These are phyloP conservation scores for Exophiala xenobiotica DNA, from an alignment of 2,329 filamentous ascomycete species.

Conservation along the genomic window DNA sequence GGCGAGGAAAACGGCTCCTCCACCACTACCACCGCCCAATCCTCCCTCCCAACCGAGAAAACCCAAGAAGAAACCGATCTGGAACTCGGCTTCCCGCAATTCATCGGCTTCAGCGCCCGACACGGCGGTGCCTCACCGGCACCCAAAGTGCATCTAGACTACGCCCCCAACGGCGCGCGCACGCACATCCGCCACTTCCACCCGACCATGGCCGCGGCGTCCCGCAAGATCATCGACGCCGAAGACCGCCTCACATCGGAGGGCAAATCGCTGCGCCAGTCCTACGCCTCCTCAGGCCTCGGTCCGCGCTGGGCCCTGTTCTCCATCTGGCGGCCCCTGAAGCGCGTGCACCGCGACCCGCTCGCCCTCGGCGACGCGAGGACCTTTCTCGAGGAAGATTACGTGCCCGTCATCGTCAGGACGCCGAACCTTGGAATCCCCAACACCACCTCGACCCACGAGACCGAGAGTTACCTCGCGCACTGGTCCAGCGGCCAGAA, in stretches of 20 bases:
- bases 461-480: constrained; percentile 22
- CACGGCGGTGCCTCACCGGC: constrained; percentile 30
- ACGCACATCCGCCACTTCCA: constrained; percentile 33
- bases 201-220: constrained; percentile 22
- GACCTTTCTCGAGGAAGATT: constrained; percentile 24
- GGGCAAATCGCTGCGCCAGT: constrained; percentile 21
- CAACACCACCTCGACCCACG: constrained; percentile 15
- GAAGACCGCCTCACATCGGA: constrained; percentile 37
- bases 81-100: constrained; percentile 27
- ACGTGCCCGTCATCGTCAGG: constrained; percentile 24
- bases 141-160: constrained; percentile 35
- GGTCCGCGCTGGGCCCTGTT: constrained; percentile 29
- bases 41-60: constrained; percentile 2
- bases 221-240: constrained; percentile 29
- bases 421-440: constrained; percentile 22
- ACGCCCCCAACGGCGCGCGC: constrained; percentile 32
- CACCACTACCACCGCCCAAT: neutral
- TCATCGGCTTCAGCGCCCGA: constrained; percentile 30
- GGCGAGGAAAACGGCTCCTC: constrained; percentile 10
- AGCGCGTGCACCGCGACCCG: constrained; percentile 26
- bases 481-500: constrained; percentile 25
- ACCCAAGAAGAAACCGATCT: constrained; percentile 23
- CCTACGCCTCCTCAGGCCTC: constrained; percentile 16
- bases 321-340: constrained; percentile 29
- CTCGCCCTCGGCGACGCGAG: constrained; percentile 25